phyloP scores from a whole-genome alignment of 1,139 yeast species.

The Debaryomyces psychrophilus region DNA sequence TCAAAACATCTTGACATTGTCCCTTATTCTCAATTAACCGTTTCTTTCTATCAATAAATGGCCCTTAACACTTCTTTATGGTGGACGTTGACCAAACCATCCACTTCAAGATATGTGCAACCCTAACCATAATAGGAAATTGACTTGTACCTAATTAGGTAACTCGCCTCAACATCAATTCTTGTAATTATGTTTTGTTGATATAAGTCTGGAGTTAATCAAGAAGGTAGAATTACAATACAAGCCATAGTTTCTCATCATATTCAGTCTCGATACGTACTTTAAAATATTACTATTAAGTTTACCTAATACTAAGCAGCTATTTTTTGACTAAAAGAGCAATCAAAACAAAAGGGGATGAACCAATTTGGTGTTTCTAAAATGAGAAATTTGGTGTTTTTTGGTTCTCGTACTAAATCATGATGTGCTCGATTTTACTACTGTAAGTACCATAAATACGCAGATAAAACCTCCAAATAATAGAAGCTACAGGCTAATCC shows the following conservation, averaged over 20 bases:
- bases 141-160: constrained; percentile 30
- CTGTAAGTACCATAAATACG: constrained; percentile 1
- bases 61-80: not conserved
- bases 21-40: not conserved
- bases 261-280: constrained; percentile 6
- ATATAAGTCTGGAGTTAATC: not conserved
- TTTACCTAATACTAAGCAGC: constrained; percentile 1
- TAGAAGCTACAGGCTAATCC: not conserved
- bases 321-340: constrained; percentile 13
- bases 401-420: constrained; percentile 3
- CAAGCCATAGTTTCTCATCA: not conserved
- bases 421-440: constrained; percentile 4
- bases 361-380: constrained; percentile 18
- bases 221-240: not conserved
- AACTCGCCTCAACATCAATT: constrained; percentile 21
- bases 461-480: constrained; percentile 1
- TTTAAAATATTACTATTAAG: constrained; percentile 2
- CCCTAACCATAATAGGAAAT: constrained; percentile 30
- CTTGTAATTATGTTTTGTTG: not conserved
- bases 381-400: constrained; percentile 13
- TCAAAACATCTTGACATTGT: not conserved
- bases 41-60: not conserved
- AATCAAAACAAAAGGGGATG: constrained; percentile 18
- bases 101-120: constrained; percentile 21
- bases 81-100: not conserved